These are phyloP conservation scores for Pedinophyceae sp. DNA, from an alignment of 139 green algal genomes.

Conservation along the genomic window DNA sequence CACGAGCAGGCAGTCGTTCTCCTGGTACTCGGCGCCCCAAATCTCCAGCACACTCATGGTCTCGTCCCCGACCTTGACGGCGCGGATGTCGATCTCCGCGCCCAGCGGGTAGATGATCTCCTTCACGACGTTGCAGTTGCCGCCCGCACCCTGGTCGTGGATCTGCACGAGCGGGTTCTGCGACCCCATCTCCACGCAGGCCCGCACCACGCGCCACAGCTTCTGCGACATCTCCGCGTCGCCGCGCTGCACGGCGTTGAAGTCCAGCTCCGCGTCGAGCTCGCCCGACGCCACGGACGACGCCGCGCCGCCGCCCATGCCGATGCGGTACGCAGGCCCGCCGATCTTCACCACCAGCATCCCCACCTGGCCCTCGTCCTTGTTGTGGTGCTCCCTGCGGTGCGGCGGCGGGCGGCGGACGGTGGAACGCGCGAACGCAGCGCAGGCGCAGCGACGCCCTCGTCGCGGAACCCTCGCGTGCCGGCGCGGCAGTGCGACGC, in stretches of 20 bases:
- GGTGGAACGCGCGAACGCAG: no score
- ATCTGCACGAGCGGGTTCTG: constrained; percentile 89
- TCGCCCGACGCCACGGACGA: constrained; percentile 20
- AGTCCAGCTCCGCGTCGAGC: constrained; percentile 86
- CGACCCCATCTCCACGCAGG: constrained; percentile 87
- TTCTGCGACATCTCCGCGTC: constrained; percentile 97
- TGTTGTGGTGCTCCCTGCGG: constrained; percentile 52
- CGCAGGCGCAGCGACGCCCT: no score
- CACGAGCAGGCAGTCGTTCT: constrained; percentile 92
- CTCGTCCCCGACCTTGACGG: constrained; percentile 76
- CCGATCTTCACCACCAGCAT: constrained; percentile 99
- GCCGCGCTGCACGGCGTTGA: constrained; percentile 95
- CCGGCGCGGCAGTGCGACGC: no score
- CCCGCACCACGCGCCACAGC: constrained; percentile 92
- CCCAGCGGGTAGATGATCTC: constrained; percentile 98
- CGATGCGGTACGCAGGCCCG: constrained; percentile 94
- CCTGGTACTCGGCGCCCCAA: constrained; percentile 99
- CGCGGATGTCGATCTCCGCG: constrained; percentile 82
- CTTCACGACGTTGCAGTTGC: constrained; percentile 99
- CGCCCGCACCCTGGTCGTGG: constrained; percentile 78
- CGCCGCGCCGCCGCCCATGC: constrained; percentile 92
- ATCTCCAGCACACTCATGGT: constrained; percentile 98
- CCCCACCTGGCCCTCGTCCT: constrained; percentile 55
- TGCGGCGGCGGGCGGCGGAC: no score
- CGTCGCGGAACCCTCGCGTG: no score